Base-by-base conservation (phyloP, 1,284 basidiomycete species). In the Sparassis latifolia region DNA sequence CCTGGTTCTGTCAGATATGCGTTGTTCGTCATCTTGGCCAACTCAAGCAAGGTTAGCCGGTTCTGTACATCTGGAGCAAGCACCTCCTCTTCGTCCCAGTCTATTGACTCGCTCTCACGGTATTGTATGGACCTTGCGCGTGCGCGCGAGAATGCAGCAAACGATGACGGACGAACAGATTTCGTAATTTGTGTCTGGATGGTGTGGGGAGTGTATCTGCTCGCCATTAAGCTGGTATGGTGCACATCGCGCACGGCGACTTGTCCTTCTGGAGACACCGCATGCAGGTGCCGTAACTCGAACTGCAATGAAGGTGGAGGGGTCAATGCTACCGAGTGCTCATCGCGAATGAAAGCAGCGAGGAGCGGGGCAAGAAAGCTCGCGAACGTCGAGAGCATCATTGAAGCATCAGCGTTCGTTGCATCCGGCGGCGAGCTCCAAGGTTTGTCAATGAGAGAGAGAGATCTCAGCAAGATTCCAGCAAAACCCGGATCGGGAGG, bases 1-100 rank as follows among this genome's bases (percentile, higher is more conserved):
- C 74, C 74, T 0, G 77, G 78, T 5, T 73, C 65, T 20, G 20
- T 20, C 4, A 86, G 68, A 69, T 97, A 98, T 33, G 97, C 94
- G 63, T 97, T 92, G 58, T 84, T 89, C 31, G 92, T 82, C 91
- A 99, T 97, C 77, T 93, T 97, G 27, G 94, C 96, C 39, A 99
- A 77, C 31, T 82, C 73, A 10, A 90, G 74, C 28, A 99, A 69
- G 1, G 92, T 90, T 55, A 86, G 79, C 12, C 92, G 77, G 55
- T 82, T 82, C 44, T 84, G 80, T 10, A 90, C 76, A 64, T 98
- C 81, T n/a, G 87, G 88, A 0, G 71, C 82, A 3, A 67, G 33
- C 3, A 85, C 66, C 50, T 81, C 79, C 9, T 81, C 77, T 61
- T 81, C 78, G 7, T 80, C 73, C 87, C 88, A 90, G 4, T 70